phyloP scores from a whole-genome alignment of 2,329 filamentous ascomycete genomes.

The Colletotrichum eleusines region DNA sequence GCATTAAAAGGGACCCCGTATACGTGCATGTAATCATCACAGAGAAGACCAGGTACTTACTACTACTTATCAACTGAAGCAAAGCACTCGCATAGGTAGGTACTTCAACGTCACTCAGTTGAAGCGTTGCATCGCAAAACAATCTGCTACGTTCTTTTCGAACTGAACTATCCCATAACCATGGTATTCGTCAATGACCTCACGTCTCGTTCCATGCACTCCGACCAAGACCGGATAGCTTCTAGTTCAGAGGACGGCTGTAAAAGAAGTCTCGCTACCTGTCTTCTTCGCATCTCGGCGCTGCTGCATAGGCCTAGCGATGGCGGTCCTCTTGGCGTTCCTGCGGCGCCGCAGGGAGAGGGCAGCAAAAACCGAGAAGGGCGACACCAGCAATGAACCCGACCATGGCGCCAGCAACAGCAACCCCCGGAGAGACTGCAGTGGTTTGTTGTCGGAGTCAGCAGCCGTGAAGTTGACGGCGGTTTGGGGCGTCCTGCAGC shows the following conservation, averaged over 20 bases:
- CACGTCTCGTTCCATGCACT: constrained; percentile 2
- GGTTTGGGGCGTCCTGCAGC: constrained; percentile 22
- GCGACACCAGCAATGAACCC: constrained; percentile 81
- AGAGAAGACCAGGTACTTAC: neutral
- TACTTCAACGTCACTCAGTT: no score
- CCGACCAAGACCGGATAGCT: neutral
- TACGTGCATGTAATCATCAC: neutral
- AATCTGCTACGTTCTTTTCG: neutral
- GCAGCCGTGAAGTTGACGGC: no score
- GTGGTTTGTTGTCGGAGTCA: constrained; percentile 39
- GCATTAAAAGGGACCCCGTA: neutral
- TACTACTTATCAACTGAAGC: neutral
- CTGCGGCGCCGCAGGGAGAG: constrained; percentile 64
- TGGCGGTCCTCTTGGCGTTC: constrained; percentile 42
- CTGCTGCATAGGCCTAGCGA: constrained; percentile 36
- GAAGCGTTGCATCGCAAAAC: neutral
- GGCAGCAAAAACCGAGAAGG: constrained; percentile 69
- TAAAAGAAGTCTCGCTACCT: constrained; percentile 38
- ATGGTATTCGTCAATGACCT: constrained; percentile 12
- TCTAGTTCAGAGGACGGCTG: constrained; percentile 12
- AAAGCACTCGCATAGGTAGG: neutral
- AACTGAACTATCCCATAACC: constrained; percentile 13
- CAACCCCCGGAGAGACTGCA: constrained; percentile 71
- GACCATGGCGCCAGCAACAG: constrained; percentile 79
- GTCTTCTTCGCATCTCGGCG: constrained; percentile 44